Conservation (phyloP, 257 asterid genomes). For the Solanum pennellii region DNA sequence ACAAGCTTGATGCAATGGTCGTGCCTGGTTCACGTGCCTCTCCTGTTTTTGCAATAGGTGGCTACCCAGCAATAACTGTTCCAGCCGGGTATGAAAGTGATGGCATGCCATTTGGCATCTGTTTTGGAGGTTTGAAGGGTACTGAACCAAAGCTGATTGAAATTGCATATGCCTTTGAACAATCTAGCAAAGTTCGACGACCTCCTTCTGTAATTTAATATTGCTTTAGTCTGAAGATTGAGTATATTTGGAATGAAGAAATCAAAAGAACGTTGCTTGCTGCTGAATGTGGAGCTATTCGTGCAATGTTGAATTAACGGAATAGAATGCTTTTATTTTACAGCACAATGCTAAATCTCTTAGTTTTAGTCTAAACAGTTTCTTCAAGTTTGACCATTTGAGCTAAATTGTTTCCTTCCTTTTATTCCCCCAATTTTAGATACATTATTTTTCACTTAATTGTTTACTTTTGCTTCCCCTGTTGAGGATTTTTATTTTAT, state of each 20-base stretch:
- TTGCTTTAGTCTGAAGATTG: background rate
- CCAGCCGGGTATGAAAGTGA: conserved; percentile 51
- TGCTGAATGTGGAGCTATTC: background rate
- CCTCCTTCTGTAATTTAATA: conserved; percentile 21
- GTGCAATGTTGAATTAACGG: background rate
- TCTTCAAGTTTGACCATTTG: background rate
- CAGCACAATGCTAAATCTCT: background rate
- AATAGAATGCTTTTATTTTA: background rate
- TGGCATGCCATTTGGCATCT: conserved; percentile 58
- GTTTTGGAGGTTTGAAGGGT: conserved; percentile 58
- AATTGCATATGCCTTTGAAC: conserved; percentile 53
- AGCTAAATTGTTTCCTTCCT: background rate
- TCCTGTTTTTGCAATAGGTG: conserved; percentile 26
- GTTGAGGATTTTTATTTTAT: background rate
- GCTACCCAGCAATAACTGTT: conserved; percentile 43
- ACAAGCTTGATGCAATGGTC: conserved; percentile 28
- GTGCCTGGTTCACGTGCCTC: background rate
- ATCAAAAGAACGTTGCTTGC: background rate
- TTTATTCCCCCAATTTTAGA: background rate
- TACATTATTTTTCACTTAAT: background rate
- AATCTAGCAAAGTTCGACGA: conserved; percentile 43
- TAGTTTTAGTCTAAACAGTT: background rate
- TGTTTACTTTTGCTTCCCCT: background rate
- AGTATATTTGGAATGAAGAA: background rate
- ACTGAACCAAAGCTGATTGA: conserved; percentile 49